Base-by-base conservation (phyloP, 495 filamentous ascomycete species). In the Chaetomium cochliodes region DNA sequence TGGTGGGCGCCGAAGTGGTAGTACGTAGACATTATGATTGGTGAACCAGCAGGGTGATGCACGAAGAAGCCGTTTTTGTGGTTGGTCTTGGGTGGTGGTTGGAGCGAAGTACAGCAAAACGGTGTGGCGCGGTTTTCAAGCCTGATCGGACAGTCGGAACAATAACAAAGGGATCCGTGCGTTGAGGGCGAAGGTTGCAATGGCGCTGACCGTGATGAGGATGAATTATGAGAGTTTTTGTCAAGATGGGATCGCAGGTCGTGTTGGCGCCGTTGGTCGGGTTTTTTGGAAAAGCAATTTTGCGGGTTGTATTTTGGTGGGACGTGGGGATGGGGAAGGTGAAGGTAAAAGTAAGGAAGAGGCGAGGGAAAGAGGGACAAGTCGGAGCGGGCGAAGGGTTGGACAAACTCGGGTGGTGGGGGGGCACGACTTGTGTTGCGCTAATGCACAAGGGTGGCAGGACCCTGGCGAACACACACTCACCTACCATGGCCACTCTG, bases 1-100 rank as follows among this genome's bases (percentile, higher is more conserved):
- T 85, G 80, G 68, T 81, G 85, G 62, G 84, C 79, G 75, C 88
- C 87, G 81, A 86, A 90, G 72, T 84, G 81, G 75, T 87, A 87
- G 78, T 88, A 92, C 72, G 86, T 84, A 74, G 92, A 91, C 90
- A 93, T 92, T 77, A 76, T 88, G 66, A 67, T 67, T 56, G 61
- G 65, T 25, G 16, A 53, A 30, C 5, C 56, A 52, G 41, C 64
- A 63, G 58, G 58, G 1, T 15, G 41, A 44, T 44, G 50, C 58
- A 66, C 25, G 66, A 65, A 46, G 64, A 65, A 54, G 58, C 68
- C 65, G 63, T 69, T 58, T 57, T 69, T n/a, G n/a, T n/a, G n/a
- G n/a, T n/a, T n/a, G n/a, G n/a, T n/a, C n/a, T 65, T 62, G 60
- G 60, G 67, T 62, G 54, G 62, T 53, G 39, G 58, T 58, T 60